These are phyloP conservation scores for Syzygium jambos DNA, from an alignment of 345 rosid species.

Conservation along the genomic window DNA sequence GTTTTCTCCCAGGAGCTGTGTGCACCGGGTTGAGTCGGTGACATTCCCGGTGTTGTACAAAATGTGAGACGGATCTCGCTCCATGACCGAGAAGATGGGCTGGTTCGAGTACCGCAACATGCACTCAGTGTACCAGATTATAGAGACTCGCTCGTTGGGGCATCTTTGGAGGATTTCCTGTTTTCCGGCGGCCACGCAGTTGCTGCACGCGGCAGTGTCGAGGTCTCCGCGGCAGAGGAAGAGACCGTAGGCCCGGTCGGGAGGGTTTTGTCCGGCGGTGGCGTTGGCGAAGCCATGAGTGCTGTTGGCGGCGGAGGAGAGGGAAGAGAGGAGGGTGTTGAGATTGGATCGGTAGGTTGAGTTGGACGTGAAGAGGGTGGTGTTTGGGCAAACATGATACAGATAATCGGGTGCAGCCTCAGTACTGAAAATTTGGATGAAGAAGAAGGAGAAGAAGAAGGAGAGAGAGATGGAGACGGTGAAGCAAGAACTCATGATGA, in stretches of 20 bases:
- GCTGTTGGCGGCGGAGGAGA: background rate
- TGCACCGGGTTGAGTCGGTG: no score
- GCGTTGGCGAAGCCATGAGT: background rate
- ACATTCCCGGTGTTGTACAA: no score
- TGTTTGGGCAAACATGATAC: background rate
- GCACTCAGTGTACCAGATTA: no score
- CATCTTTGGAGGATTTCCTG: conserved; percentile 8
- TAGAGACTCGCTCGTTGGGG: background rate
- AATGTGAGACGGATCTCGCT: no score
- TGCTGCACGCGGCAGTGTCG: background rate
- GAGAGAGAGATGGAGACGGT: no score
- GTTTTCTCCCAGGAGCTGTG: background rate
- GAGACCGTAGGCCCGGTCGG: conserved; percentile 6
- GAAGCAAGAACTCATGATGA: background rate
- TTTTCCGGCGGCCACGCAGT: background rate
- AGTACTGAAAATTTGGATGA: no score
- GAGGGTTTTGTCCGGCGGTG: background rate
- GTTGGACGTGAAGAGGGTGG: background rate
- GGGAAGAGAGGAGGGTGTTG: conserved; percentile 4
- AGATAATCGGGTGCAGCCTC: background rate
- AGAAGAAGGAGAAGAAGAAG: no score
- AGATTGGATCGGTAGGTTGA: conserved; percentile 9
- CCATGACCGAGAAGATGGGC: no score
- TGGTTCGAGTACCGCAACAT: no score
- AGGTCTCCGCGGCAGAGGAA: conserved; percentile 19